phyloP scores from a whole-genome alignment of 768 basidiomycete species.

The Tubosaeta sp. region DNA sequence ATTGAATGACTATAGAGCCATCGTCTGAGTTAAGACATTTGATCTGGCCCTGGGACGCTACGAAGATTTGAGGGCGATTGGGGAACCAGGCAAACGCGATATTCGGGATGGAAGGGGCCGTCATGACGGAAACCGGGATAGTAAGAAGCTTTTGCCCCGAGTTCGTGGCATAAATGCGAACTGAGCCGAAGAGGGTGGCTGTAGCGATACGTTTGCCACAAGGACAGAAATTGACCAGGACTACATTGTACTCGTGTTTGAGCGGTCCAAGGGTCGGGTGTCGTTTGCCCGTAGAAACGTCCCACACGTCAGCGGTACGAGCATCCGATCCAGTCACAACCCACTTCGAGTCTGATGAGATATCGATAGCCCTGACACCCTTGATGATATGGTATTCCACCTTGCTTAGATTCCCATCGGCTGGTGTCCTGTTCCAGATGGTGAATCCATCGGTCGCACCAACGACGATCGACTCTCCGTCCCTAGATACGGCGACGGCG shows the following conservation, averaged over 20 bases:
- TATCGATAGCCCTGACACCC: constrained; percentile 14
- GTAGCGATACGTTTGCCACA: constrained; percentile 16
- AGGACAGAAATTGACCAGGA: constrained; percentile 17
- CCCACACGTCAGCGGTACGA: constrained; percentile 11
- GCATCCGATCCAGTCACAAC: constrained; percentile 16
- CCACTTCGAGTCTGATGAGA: constrained; percentile 18
- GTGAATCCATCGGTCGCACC: constrained; percentile 7
- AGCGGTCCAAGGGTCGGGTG: background rate
- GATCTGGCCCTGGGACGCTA: constrained; percentile 16
- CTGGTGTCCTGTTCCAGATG: constrained; percentile 7
- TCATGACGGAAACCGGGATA: constrained; percentile 13
- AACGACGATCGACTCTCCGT: constrained; percentile 7
- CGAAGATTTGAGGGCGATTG: constrained; percentile 10
- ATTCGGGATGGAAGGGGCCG: background rate
- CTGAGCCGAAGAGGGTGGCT: constrained; percentile 17
- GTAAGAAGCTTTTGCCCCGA: constrained; percentile 13
- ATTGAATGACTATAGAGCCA: constrained; percentile 10
- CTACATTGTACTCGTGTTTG: constrained; percentile 16
- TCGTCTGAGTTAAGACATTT: constrained; percentile 14
- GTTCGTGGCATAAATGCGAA: constrained; percentile 8
- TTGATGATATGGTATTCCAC: background rate
- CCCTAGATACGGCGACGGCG: constrained; percentile 8
- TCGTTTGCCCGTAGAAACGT: constrained; percentile 10
- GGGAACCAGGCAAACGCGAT: constrained; percentile 9
- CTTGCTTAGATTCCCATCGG: background rate